phyloP scores from a whole-genome alignment of 164 flowering plant species.

The Liriodendron chinense region DNA sequence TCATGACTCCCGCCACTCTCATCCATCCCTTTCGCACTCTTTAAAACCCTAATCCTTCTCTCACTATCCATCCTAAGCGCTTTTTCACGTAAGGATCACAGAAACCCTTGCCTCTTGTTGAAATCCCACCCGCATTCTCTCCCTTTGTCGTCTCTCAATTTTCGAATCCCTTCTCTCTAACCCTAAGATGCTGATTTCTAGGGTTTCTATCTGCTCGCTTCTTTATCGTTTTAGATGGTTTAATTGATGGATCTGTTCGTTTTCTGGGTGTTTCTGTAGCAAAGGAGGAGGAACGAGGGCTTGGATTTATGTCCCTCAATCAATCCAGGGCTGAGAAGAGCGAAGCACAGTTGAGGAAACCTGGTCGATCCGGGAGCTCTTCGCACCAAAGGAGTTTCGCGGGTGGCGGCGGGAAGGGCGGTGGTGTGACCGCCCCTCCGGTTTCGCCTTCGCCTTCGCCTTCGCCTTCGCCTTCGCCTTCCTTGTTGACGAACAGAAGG shows the following conservation, averaged over 20 bases:
- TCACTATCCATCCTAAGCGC: not conserved
- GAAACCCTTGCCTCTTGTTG: not conserved
- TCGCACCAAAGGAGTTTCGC: constrained; percentile 51
- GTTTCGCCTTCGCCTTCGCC: constrained; percentile 26
- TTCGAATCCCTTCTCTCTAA: not conserved
- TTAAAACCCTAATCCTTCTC: constrained; percentile 34
- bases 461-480: constrained; percentile 17
- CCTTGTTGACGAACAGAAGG: constrained; percentile 39
- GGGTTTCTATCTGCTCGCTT: constrained; percentile 3
- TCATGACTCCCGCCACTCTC: constrained; percentile 28
- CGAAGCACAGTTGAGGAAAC: constrained; percentile 47
- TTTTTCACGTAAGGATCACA: constrained; percentile 10
- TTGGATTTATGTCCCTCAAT: constrained; percentile 81
- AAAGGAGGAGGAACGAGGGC: constrained; percentile 18
- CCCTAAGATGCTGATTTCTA: constrained; percentile 5
- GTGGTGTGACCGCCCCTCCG: constrained; percentile 51
- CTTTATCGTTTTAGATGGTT: constrained; percentile 6
- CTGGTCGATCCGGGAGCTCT: constrained; percentile 36
- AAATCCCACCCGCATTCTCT: constrained; percentile 1
- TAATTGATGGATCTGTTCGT: not conserved
- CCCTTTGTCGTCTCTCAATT: not conserved
- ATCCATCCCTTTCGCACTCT: constrained; percentile 2
- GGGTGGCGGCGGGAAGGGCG: constrained; percentile 46
- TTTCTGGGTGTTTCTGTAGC: not conserved
- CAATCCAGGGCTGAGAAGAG: constrained; percentile 69